Conservation (phyloP, 176 grass and related monocot species). For the Triticum aestivum region DNA sequence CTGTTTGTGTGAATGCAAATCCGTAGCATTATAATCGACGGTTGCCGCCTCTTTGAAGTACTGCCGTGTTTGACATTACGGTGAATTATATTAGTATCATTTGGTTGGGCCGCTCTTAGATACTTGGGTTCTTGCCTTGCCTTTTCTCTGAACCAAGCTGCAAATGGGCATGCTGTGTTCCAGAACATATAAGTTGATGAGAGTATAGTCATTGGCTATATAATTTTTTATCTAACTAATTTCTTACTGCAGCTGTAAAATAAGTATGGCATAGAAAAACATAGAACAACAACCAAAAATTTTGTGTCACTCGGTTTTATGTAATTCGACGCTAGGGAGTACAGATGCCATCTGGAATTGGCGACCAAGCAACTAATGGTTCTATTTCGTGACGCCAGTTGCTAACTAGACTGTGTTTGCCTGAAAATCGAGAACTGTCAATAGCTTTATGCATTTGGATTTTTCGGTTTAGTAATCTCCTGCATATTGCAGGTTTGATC, state of each 20-base stretch:
- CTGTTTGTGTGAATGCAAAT: neutral
- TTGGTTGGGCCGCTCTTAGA: neutral
- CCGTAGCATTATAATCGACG: neutral
- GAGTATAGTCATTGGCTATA: neutral
- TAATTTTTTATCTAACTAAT: neutral
- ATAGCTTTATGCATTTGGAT: neutral
- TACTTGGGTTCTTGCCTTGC: neutral
- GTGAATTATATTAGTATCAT: neutral
- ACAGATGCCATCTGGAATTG: neutral
- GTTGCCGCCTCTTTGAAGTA: neutral
- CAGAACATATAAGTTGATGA: neutral
- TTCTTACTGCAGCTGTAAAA: neutral
- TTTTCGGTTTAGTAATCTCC: neutral
- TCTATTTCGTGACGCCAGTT: neutral
- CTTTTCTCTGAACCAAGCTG: neutral
- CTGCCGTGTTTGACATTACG: neutral
- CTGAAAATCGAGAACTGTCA: neutral
- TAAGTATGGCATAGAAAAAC: neutral
- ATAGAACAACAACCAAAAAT: neutral
- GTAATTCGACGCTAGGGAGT: neutral
- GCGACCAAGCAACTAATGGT: neutral
- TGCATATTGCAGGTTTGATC: constrained; percentile 58
- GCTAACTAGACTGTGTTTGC: neutral
- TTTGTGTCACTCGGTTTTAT: neutral
- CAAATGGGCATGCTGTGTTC: neutral